phyloP scores from a whole-genome alignment of 371 early-diverging fungal genomes.

The Apophysomyces sp. region DNA sequence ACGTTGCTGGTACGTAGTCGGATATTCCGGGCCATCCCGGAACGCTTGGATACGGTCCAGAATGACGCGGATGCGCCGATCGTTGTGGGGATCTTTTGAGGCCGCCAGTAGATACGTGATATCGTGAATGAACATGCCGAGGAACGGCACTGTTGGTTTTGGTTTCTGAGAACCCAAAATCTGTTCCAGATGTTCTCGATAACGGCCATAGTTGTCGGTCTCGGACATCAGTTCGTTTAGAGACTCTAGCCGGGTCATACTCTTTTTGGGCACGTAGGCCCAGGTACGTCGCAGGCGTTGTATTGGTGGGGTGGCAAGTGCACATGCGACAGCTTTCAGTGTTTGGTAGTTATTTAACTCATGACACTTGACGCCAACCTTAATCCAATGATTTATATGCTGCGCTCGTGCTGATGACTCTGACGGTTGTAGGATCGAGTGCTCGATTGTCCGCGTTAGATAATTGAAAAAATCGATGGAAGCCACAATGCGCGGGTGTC shows the following conservation, averaged over 20 bases:
- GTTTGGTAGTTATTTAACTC: conserved; percentile 67
- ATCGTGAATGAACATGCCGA: conserved; percentile 78
- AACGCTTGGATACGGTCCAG: conserved; percentile 44
- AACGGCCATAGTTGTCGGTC: conserved; percentile 61
- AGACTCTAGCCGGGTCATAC: conserved; percentile 47
- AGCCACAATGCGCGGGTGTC: conserved; percentile 60
- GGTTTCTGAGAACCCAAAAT: conserved; percentile 10
- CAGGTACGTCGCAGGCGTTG: conserved; percentile 69
- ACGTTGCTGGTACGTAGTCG: conserved; percentile 45
- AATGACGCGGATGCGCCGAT: conserved; percentile 43
- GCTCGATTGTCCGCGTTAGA: conserved; percentile 68
- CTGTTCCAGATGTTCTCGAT: conserved; percentile 52
- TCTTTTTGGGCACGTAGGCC: conserved; percentile 69
- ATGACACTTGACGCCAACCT: conserved; percentile 58
- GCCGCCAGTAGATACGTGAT: conserved; percentile 68
- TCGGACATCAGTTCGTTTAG: conserved; percentile 61
- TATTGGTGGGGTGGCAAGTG: conserved; percentile 70
- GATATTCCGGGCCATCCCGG: conserved; percentile 55
- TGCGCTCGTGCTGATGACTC: conserved; percentile 57
- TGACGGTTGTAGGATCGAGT: conserved; percentile 59
- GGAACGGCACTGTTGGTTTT: conserved; percentile 67
- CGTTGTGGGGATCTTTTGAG: conserved; percentile 47
- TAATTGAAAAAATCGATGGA: conserved; percentile 81
- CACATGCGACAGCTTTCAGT: conserved; percentile 65
- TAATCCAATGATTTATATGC: conserved; percentile 66